Percentiles rank a stretch among this genome's conserved stretches.
phyloP scores from a whole-genome alignment of 768 basidiomycete genomes.

The Pleurotus djamor region DNA sequence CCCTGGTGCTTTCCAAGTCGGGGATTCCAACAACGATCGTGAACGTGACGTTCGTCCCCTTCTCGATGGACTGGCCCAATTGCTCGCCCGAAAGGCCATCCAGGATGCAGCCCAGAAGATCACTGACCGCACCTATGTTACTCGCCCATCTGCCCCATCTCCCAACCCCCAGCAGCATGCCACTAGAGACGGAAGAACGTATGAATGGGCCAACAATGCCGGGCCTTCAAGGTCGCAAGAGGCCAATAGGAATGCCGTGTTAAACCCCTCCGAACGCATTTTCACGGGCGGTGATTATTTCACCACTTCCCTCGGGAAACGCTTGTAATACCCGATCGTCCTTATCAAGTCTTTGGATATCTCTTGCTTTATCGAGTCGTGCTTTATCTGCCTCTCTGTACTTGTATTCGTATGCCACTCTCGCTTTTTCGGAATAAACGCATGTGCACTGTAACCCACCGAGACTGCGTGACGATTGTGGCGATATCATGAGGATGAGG shows the following conservation, averaged over 20 bases:
- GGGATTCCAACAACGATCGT: neutral
- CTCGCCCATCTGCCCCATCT: neutral
- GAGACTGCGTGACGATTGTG: too few relatives aligned
- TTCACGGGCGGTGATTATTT: neutral
- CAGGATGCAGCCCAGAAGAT: neutral
- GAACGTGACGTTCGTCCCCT: neutral
- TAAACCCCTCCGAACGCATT: neutral
- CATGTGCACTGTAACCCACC: too few relatives aligned
- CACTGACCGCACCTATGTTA: neutral
- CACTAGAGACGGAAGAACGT: neutral
- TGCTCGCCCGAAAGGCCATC: neutral
- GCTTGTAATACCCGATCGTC: neutral
- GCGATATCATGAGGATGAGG: too few relatives aligned
- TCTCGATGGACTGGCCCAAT: neutral
- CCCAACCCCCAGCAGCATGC: neutral
- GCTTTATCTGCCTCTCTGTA: too few relatives aligned
- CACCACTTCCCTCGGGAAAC: neutral
- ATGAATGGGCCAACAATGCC: neutral
- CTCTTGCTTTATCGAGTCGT: too few relatives aligned
- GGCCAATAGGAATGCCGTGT: neutral
- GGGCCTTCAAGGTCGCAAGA: neutral
- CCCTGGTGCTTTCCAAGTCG: neutral
- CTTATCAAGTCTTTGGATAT: too few relatives aligned
- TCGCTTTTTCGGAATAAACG: too few relatives aligned
- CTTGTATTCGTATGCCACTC: too few relatives aligned